Conservation (phyloP, 2,329 filamentous ascomycete species). For the Cytospora piceae region DNA sequence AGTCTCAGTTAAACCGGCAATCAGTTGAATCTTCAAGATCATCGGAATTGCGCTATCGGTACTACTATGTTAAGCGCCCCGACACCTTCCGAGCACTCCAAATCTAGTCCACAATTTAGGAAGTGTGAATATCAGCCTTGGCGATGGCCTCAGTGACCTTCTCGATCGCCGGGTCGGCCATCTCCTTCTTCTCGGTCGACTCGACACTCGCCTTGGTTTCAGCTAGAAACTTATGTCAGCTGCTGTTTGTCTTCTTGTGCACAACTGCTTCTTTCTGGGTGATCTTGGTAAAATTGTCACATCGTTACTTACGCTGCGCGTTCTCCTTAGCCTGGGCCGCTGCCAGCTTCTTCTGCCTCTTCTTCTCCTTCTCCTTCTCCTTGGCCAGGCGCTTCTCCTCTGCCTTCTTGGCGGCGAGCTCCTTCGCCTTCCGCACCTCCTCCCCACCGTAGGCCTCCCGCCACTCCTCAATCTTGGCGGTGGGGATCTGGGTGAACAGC, state of each 20-base stretch:
- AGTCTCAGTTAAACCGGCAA: too few species aligned
- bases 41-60: not conserved
- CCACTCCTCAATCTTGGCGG: conserved; percentile 84
- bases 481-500: conserved; percentile 81
- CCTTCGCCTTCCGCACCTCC: conserved; percentile 70
- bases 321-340: conserved; percentile 30
- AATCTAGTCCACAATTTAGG: conserved; percentile 10
- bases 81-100: not conserved
- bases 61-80: not conserved
- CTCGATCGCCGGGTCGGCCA: conserved; percentile 35
- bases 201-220: conserved; percentile 31
- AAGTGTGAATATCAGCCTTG: conserved; percentile 36
- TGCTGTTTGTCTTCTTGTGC: not conserved
- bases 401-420: conserved; percentile 54
- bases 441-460: conserved; percentile 72
- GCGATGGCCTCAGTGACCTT: conserved; percentile 35
- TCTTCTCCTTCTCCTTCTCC: conserved; percentile 55
- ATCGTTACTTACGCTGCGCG: conserved; percentile 4
- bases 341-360: conserved; percentile 47
- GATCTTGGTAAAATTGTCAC: not conserved
- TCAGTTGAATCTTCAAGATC: not conserved
- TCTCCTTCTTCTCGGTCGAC: conserved; percentile 34
- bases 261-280: not conserved
- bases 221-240: conserved; percentile 2
- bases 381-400: conserved; percentile 56